Conservation (phyloP, 768 basidiomycete genomes). For the Termitomyces sp. region DNA sequence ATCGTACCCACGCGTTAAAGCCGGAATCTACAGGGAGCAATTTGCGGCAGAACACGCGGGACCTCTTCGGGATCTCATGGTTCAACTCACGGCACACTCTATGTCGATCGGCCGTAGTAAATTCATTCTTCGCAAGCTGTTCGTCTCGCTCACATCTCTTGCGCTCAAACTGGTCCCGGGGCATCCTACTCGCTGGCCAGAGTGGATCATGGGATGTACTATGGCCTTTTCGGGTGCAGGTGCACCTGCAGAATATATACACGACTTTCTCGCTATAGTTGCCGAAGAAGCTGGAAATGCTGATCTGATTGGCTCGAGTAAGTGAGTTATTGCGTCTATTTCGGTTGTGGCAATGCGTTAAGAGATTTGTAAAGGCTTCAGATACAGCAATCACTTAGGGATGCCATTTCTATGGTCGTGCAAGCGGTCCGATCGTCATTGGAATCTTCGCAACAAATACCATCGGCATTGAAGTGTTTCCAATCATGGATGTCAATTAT, state of each 20-base stretch:
- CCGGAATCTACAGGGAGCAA: conserved; percentile 50
- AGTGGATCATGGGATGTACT: conserved; percentile 69
- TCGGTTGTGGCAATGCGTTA: not conserved
- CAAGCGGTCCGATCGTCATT: conserved; percentile 62
- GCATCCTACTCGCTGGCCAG: conserved; percentile 59
- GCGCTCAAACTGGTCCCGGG: conserved; percentile 67
- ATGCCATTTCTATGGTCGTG: conserved; percentile 67
- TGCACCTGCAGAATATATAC: conserved; percentile 51
- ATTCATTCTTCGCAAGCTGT: conserved; percentile 81
- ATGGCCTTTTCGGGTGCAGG: conserved; percentile 56
- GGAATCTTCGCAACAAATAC: conserved; percentile 42
- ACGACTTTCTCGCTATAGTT: conserved; percentile 78
- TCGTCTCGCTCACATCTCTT: conserved; percentile 76
- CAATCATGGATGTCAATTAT: conserved; percentile 79
- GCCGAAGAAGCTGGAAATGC: conserved; percentile 79
- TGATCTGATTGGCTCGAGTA: conserved; percentile 67
- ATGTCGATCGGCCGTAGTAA: conserved; percentile 54
- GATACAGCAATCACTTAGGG: conserved; percentile 59
- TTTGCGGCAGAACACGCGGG: conserved; percentile 55
- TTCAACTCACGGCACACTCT: conserved; percentile 66
- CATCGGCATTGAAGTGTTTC: conserved; percentile 72
- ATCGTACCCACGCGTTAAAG: not conserved
- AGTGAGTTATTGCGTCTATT: conserved; percentile 41
- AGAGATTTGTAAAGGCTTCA: conserved; percentile 38
- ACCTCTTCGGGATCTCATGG: conserved; percentile 57